phyloP scores from a whole-genome alignment of 768 basidiomycete genomes.

The Mycena alexandri region DNA sequence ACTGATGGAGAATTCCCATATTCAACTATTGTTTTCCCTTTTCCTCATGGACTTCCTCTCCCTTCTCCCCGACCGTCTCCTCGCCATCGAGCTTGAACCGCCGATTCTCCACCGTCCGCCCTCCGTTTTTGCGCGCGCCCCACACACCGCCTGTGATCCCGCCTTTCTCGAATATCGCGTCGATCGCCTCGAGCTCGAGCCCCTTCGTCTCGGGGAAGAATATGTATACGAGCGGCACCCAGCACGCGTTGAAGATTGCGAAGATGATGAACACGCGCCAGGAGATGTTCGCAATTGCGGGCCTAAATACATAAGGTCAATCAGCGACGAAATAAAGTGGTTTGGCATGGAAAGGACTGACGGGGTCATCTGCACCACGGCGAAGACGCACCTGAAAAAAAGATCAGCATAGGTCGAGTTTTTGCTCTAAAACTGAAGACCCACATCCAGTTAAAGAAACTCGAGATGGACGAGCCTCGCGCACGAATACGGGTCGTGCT shows the following conservation, averaged over 20 bases:
- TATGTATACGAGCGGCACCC: slow-evolving; percentile 50
- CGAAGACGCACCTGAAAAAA: slow-evolving; percentile 53
- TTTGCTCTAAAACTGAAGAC: neutral
- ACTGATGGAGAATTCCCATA: too few species aligned
- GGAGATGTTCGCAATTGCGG: slow-evolving; percentile 54
- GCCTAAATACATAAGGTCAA: neutral
- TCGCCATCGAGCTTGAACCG: slow-evolving; percentile 8
- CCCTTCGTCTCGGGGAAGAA: slow-evolving; percentile 54
- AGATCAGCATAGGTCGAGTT: neutral
- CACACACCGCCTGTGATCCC: slow-evolving; percentile 58
- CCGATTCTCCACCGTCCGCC: slow-evolving; percentile 46
- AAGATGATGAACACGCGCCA: slow-evolving; percentile 62
- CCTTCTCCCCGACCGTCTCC: neutral
- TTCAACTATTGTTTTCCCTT: slow-evolving; percentile 1
- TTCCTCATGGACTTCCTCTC: neutral
- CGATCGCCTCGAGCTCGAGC: slow-evolving; percentile 54
- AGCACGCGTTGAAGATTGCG: slow-evolving; percentile 58
- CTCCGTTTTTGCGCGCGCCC: slow-evolving; percentile 46
- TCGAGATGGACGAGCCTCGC: slow-evolving; percentile 50
- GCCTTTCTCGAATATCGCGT: slow-evolving; percentile 56
- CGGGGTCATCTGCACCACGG: slow-evolving; percentile 58
- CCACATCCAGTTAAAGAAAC: slow-evolving; percentile 50
- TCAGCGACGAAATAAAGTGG: neutral
- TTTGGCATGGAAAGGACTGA: slow-evolving; percentile 31
- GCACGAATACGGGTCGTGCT: slow-evolving; percentile 55